A percentile compares a stretch with the other conserved stretches of the same genome.
Conservation (phyloP, 371 early-diverging fungal genomes). For the Saksenaea oblongispora region DNA sequence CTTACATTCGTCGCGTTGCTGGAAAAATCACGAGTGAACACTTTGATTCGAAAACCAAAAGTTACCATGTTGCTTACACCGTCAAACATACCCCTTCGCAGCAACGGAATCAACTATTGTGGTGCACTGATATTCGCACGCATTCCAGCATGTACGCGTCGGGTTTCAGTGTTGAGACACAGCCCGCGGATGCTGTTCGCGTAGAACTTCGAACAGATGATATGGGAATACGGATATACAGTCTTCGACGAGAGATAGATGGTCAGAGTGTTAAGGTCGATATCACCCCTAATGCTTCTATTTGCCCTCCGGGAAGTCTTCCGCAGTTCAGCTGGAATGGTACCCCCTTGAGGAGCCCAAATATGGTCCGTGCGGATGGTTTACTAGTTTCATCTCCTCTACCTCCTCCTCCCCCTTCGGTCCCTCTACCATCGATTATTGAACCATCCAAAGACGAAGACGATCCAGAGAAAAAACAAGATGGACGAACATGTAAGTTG, state of each 20-base stretch:
- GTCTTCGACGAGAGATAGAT: slow-evolving; percentile 29
- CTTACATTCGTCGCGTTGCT: slow-evolving; percentile 50
- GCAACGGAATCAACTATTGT: slow-evolving; percentile 16
- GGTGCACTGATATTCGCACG: slow-evolving; percentile 47
- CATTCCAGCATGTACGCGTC: slow-evolving; percentile 38
- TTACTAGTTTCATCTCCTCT: not conserved
- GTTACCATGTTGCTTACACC: slow-evolving; percentile 32
- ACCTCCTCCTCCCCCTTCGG: no score
- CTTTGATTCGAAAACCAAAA: slow-evolving; percentile 30
- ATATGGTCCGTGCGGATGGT: not conserved
- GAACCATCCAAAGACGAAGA: not conserved
- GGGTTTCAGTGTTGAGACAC: slow-evolving; percentile 29
- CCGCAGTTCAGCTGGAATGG: slow-evolving; percentile 21
- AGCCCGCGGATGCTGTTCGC: slow-evolving; percentile 21
- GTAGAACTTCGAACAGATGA: slow-evolving; percentile 35
- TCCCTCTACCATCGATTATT: not conserved
- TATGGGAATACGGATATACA: slow-evolving; percentile 44
- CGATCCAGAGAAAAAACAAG: not conserved
- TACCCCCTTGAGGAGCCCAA: not conserved
- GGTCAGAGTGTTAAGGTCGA: slow-evolving; percentile 26
- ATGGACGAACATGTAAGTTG: not conserved
- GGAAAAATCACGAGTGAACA: slow-evolving; percentile 36
- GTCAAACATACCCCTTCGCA: slow-evolving; percentile 43
- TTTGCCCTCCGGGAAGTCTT: not conserved
- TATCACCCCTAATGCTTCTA: slow-evolving; percentile 17